Percentiles rank a stretch among this genome's conserved stretches.
These are phyloP conservation scores for Crepidotus variabilis DNA, from an alignment of 768 basidiomycete genomes.

Conservation along the genomic window DNA sequence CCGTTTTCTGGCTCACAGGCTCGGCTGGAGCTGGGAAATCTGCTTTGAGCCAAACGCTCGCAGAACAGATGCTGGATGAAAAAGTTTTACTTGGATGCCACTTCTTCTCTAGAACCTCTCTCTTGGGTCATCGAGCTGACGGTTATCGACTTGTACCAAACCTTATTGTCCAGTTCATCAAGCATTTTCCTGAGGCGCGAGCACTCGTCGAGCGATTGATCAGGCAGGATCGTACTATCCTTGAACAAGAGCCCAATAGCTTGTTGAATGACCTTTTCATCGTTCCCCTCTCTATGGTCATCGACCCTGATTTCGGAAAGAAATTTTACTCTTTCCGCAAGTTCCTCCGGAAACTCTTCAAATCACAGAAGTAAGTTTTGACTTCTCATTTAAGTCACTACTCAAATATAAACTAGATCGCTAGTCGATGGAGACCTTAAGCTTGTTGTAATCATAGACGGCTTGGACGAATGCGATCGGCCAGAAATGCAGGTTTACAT, in stretches of 20 bases:
- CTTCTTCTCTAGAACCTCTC: conserved; percentile 27
- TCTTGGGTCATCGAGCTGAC: conserved; percentile 14
- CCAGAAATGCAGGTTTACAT: conserved; percentile 7
- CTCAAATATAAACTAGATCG: not conserved
- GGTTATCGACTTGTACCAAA: conserved; percentile 21
- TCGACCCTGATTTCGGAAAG: not conserved
- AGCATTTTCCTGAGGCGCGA: not conserved
- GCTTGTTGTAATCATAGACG: conserved; percentile 7
- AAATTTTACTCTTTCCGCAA: not conserved
- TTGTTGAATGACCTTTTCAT: conserved; percentile 15
- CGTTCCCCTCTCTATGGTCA: not conserved
- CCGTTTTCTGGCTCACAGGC: conserved; percentile 16
- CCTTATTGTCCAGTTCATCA: conserved; percentile 21
- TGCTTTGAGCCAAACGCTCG: conserved; percentile 14
- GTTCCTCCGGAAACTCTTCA: not conserved
- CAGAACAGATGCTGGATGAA: conserved; percentile 7
- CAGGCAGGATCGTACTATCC: conserved; percentile 9
- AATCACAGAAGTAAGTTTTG: not conserved
- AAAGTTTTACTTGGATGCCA: conserved; percentile 23
- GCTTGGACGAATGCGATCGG: conserved; percentile 14
- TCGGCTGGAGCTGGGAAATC: conserved; percentile 18
- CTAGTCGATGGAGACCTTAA: not conserved
- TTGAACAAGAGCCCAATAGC: conserved; percentile 4
- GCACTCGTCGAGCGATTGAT: conserved; percentile 6
- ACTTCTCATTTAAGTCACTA: not conserved